Evolutionary conservation across 768 basidiomycete genomes (phyloP).

Genomic region (Podaxis pistillaris): DNA sequence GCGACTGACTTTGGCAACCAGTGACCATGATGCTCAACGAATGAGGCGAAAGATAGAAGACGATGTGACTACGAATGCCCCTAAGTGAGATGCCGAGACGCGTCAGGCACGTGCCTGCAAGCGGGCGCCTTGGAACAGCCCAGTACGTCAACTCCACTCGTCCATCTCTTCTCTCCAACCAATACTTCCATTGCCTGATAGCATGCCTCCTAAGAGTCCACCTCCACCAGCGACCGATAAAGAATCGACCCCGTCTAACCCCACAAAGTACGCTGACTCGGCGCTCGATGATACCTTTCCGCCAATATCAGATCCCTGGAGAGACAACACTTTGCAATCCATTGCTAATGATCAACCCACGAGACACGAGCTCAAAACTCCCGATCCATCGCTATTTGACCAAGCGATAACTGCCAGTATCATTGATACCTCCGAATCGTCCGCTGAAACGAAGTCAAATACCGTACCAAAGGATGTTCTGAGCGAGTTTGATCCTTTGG

Average conservation of each 20-base stretch:
- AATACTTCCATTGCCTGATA: constrained; percentile 4
- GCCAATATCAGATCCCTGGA: constrained; percentile 40
- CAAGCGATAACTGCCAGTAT: constrained; percentile 37
- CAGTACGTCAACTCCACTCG: not conserved
- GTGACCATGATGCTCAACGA: not conserved
- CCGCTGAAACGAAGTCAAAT: constrained; percentile 20
- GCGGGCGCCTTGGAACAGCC: constrained; percentile 3
- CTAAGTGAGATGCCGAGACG: constrained; percentile 8
- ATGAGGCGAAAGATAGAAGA: not conserved
- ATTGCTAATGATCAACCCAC: constrained; percentile 17
- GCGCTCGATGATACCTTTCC: constrained; percentile 19
- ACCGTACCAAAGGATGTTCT: constrained; percentile 41
- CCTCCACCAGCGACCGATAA: not conserved
- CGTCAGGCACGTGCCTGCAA: constrained; percentile 14
- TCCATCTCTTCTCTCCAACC: not conserved
- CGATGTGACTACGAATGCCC: not conserved
- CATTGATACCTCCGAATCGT: constrained; percentile 24
- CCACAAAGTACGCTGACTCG: not conserved
- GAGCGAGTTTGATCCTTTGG: constrained; percentile 69
- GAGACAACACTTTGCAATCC: constrained; percentile 22
- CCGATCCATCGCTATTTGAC: constrained; percentile 45
- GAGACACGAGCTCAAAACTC: constrained; percentile 28
- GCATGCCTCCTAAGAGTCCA: not conserved
- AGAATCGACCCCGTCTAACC: not conserved
- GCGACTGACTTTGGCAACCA: too few relatives aligned